phyloP scores from a whole-genome alignment of 352 stramenopile genomes.

The Phytophthora sp. region DNA sequence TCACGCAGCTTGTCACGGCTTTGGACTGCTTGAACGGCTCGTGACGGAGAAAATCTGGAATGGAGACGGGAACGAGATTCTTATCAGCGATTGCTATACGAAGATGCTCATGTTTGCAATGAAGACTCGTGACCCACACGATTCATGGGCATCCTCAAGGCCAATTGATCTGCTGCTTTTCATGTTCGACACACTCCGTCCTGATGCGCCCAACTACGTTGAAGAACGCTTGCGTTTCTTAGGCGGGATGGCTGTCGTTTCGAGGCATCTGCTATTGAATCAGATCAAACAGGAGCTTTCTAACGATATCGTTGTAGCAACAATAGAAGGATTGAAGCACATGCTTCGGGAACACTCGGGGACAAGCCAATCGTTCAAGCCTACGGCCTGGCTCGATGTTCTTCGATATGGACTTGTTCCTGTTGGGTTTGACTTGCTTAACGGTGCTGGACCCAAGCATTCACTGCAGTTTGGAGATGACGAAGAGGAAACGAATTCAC shows the following conservation, averaged over 20 bases:
- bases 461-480: conserved; percentile 38
- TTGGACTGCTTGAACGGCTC: conserved; percentile 67
- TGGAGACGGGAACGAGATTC: conserved; percentile 52
- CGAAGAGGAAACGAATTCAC: conserved; percentile 45
- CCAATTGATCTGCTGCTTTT: conserved; percentile 60
- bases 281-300: conserved; percentile 40
- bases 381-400: conserved; percentile 64
- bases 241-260: conserved; percentile 62
- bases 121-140: conserved; percentile 31
- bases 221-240: conserved; percentile 60
- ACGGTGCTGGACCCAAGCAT: conserved; percentile 21
- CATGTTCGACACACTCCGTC: conserved; percentile 54
- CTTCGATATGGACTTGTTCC: conserved; percentile 61
- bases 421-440: conserved; percentile 62
- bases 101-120: conserved; percentile 72
- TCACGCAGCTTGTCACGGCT: conserved; percentile 60
- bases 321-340: conserved; percentile 55
- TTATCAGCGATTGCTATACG: conserved; percentile 68
- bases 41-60: conserved; percentile 65
- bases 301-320: conserved; percentile 53
- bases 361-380: conserved; percentile 42
- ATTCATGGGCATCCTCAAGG: conserved; percentile 42
- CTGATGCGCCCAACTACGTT: conserved; percentile 40
- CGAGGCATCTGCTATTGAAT: conserved; percentile 48
- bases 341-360: conserved; percentile 52